phyloP scores from a whole-genome alignment of 805 yeast species.

The Spathaspora girioi region DNA sequence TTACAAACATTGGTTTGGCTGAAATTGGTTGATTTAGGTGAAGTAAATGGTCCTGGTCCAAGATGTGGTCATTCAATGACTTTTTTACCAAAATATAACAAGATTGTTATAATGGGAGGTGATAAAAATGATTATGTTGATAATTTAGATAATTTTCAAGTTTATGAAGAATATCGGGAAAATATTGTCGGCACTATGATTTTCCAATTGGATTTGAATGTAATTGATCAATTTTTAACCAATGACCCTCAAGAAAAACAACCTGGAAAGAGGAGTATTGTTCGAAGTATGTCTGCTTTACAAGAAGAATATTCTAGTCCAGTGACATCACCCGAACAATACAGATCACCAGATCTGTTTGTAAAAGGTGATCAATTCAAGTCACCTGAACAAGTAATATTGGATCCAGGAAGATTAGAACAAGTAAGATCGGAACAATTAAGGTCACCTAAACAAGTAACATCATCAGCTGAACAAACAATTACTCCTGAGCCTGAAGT shows the following conservation, averaged over 20 bases:
- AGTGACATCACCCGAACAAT: slow-evolving; percentile 15
- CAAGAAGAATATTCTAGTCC: slow-evolving; percentile 29
- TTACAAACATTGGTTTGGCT: slow-evolving; percentile 71
- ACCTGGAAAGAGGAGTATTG: slow-evolving; percentile 6
- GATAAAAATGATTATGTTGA: slow-evolving; percentile 65
- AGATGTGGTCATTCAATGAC: slow-evolving; percentile 92
- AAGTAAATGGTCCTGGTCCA: slow-evolving; percentile 62
- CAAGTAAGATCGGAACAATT: no score
- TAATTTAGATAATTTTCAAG: slow-evolving; percentile 46
- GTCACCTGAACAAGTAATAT: background rate
- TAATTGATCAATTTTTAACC: slow-evolving; percentile 29
- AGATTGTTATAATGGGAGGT: slow-evolving; percentile 87
- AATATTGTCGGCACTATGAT: slow-evolving; percentile 52
- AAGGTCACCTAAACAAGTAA: background rate
- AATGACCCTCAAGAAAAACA: slow-evolving; percentile 1
- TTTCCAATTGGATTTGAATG: slow-evolving; percentile 57
- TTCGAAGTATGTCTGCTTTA: slow-evolving; percentile 35
- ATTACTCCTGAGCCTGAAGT: slow-evolving; percentile 8
- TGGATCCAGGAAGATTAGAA: no score
- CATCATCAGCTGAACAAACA: slow-evolving; percentile 26
- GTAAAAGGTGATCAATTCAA: background rate
- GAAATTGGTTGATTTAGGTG: slow-evolving; percentile 50
- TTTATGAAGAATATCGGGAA: slow-evolving; percentile 49
- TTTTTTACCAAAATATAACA: slow-evolving; percentile 59
- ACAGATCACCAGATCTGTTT: no score